phyloP scores from a whole-genome alignment of 2,329 filamentous ascomycete species.

The Colletotrichum tanaceti region DNA sequence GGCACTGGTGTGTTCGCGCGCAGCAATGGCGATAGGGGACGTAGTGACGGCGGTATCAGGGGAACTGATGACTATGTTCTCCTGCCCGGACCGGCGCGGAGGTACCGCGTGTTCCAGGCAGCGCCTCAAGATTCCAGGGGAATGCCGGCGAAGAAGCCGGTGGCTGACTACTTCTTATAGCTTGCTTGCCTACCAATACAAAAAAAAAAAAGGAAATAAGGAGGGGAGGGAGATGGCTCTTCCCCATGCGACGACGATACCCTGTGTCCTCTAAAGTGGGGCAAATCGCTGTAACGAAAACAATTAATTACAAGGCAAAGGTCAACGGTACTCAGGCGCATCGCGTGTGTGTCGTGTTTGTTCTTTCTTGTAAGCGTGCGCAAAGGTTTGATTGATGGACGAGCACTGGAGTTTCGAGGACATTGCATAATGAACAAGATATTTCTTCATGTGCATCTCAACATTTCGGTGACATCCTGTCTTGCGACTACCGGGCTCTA shows the following conservation, averaged over 20 bases:
- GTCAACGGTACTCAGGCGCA: conserved; percentile 14
- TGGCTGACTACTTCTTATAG: conserved; percentile 93
- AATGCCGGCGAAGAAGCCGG: conserved; percentile 99
- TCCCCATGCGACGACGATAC: conserved; percentile 39
- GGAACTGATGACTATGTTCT: conserved; percentile 42
- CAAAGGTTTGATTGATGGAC: neutral
- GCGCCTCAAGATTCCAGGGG: conserved; percentile 95
- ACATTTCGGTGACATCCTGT: neutral
- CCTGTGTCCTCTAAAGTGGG: neutral
- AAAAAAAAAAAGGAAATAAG: too few species aligned
- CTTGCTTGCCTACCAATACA: neutral
- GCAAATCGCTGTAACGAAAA: conserved; percentile 7
- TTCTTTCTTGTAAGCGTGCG: conserved; percentile 8
- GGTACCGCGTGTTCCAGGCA: conserved; percentile 96
- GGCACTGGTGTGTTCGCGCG: conserved; percentile 77
- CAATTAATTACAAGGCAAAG: neutral
- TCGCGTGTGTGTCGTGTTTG: neutral
- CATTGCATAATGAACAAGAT: conserved; percentile 4
- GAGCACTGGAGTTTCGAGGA: conserved; percentile 24
- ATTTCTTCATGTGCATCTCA: neutral
- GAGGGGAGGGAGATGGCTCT: conserved; percentile 35
- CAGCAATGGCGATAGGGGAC: conserved; percentile 76
- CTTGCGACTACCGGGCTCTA: neutral
- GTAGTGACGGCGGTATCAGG: conserved; percentile 62
- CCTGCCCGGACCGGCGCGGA: conserved; percentile 78